These are phyloP conservation scores for Byssochlamys sp. DNA, from an alignment of 2,329 filamentous ascomycete genomes.

Conservation along the genomic window DNA sequence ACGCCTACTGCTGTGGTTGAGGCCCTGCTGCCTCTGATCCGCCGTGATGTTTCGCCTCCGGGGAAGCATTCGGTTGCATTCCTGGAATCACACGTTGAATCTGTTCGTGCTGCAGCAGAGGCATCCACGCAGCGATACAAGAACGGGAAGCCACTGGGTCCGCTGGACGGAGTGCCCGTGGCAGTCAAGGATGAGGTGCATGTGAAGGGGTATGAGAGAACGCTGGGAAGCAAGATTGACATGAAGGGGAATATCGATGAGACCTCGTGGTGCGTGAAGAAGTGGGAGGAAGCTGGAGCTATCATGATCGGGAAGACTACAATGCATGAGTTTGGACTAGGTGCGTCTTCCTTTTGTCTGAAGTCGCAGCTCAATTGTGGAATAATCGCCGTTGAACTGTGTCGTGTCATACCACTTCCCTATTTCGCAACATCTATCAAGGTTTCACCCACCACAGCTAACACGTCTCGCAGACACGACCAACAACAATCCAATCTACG, in stretches of 20 bases:
- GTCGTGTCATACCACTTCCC: not conserved
- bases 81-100: slow-evolving; percentile 55
- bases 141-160: slow-evolving; percentile 53
- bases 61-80: slow-evolving; percentile 63
- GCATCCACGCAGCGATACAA: slow-evolving; percentile 66
- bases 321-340: slow-evolving; percentile 72
- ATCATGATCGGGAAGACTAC: slow-evolving; percentile 65
- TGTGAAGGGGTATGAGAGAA: slow-evolving; percentile 59
- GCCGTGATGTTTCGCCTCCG: slow-evolving; percentile 44
- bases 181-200: slow-evolving; percentile 75
- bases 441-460: not conserved
- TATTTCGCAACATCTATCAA: not conserved
- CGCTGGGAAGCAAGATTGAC: slow-evolving; percentile 54
- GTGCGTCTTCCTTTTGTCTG: slow-evolving; percentile 24
- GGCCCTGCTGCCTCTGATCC: slow-evolving; percentile 61
- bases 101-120: slow-evolving; percentile 57
- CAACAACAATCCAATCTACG: slow-evolving; percentile 69
- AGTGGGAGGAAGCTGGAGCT: slow-evolving; percentile 64
- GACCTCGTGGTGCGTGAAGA: slow-evolving; percentile 61
- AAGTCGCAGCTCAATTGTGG: not conserved
- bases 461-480: slow-evolving; percentile 50
- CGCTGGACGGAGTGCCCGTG: slow-evolving; percentile 73
- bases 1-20: slow-evolving; percentile 66
- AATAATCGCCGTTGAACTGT: not conserved
- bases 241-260: slow-evolving; percentile 41